Evolutionary conservation across 2,329 filamentous ascomycete genomes (phyloP), one percentile per base, ranked within the genome.

Genomic region (Trichoderma polysporum): DNA sequence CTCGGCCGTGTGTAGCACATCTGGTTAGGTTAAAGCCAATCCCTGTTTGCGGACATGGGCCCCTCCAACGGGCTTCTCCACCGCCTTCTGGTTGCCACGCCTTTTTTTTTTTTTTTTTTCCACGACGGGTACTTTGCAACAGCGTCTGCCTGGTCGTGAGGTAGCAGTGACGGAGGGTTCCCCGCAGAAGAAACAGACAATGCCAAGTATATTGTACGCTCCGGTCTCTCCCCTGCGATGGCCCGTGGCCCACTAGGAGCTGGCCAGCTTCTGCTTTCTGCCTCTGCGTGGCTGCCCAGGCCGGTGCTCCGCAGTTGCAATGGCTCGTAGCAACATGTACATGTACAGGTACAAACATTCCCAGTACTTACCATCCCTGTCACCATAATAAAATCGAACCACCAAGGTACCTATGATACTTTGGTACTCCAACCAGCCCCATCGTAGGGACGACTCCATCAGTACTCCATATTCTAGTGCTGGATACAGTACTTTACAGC

Each of bases 1-100:
- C 67, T 68, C 67, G 67, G 67, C 41, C 67, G 56, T 68, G 56
- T 68, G 63, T 53, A 56, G 67, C 67, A 52, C 56, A 68, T 68
- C 49, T 58, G 63, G 67, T 66, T 68, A 68, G 67, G 37, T 35
- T 17, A 13, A 37, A 61, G 67, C 49, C 66, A 52, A 56, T 66
- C 56, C 62, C 62, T 59, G 62, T 54, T 65, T 61, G 33, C 57
- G 56, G 57, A 39, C 58, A 45, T 45, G 39, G 58, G 54, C n/a
- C 33, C 31, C 47, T 50, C 22, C 15, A 41, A 41, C 39, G 39
- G 39, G 39, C 41, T 60, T 27, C 47, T 33, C 29, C 57, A 47
- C 27, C 41, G 25, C 27, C 17, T n/a, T 19, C 41, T 57, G 61
- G 50, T 45, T 60, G 60, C 60, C 60, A 63, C 49, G 60, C 60